Conservation (phyloP, 2,329 filamentous ascomycete genomes). For the Didymella pinodella region DNA sequence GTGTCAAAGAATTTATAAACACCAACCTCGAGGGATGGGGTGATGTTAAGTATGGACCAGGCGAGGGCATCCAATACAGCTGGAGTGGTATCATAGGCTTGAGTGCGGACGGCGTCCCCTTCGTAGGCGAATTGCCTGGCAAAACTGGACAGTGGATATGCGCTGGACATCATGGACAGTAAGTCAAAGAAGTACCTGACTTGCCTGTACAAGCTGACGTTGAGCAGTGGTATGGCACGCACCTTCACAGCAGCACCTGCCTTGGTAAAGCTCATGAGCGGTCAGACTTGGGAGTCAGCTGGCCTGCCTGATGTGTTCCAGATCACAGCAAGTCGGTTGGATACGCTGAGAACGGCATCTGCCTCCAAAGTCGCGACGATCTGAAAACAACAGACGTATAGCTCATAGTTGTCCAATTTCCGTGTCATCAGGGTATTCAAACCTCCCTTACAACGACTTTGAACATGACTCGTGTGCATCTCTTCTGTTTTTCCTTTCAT, state of each 20-base stretch:
- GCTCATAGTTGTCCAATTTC: no score
- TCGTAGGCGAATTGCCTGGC: slow-evolving; percentile 34
- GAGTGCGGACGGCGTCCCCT: slow-evolving; percentile 39
- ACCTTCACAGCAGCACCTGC: slow-evolving; percentile 41
- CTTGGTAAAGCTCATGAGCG: slow-evolving; percentile 37
- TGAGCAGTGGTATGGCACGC: slow-evolving; percentile 36
- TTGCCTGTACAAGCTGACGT: slow-evolving; percentile 5
- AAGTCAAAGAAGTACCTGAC: slow-evolving; percentile 14
- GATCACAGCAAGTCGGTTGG: slow-evolving; percentile 29
- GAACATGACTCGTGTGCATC: neutral
- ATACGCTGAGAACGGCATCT: slow-evolving; percentile 12
- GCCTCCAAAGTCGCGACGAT: slow-evolving; percentile 20
- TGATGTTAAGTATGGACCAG: slow-evolving; percentile 35
- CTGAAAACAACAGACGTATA: neutral
- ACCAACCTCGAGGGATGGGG: slow-evolving; percentile 38
- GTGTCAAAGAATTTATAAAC: slow-evolving; percentile 37
- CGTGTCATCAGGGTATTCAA: no score
- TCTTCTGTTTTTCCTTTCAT: neutral
- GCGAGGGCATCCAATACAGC: slow-evolving; percentile 41
- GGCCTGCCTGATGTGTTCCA: slow-evolving; percentile 37
- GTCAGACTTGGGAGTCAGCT: slow-evolving; percentile 27
- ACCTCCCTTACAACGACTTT: neutral
- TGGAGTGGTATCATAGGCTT: slow-evolving; percentile 42
- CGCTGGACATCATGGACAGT: slow-evolving; percentile 42
- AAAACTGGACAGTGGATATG: slow-evolving; percentile 40